phyloP scores from a whole-genome alignment of 345 rosid genomes.

The Populus simonii region DNA sequence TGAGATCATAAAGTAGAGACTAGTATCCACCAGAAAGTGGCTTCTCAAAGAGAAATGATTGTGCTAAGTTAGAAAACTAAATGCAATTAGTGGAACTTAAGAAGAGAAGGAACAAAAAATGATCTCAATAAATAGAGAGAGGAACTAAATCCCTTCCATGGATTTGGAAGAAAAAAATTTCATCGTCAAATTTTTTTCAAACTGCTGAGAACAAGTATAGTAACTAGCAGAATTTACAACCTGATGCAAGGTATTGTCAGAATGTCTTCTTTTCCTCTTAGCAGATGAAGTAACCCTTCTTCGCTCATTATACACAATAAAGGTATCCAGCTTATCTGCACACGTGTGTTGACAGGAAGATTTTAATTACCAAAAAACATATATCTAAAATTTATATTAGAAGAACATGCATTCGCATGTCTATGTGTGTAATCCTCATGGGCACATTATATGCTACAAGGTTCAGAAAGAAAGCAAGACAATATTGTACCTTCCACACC shows the following conservation, averaged over 20 bases:
- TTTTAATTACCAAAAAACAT: neutral
- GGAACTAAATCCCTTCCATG: neutral
- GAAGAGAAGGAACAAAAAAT: neutral
- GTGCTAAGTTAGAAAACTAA: neutral
- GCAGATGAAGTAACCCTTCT: constrained; percentile 92
- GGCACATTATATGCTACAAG: constrained; percentile 3
- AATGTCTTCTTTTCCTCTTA: constrained; percentile 72
- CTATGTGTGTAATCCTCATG: neutral
- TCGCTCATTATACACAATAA: constrained; percentile 76
- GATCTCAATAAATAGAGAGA: neutral
- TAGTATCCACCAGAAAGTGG: neutral
- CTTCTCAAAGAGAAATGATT: neutral
- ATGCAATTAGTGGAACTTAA: neutral
- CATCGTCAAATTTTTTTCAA: neutral
- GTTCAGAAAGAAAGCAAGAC: constrained; percentile 4
- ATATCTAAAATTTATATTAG: neutral
- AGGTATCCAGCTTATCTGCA: constrained; percentile 74
- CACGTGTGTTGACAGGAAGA: neutral
- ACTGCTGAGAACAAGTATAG: neutral
- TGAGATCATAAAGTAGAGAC: neutral
- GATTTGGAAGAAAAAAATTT: neutral
- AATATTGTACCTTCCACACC: constrained; percentile 60
- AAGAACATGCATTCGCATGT: neutral
- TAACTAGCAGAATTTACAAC: constrained; percentile 39
- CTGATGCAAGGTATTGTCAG: constrained; percentile 74